Evolutionary conservation across 768 basidiomycete species (phyloP), one percentile per base, ranked within the genome.

Genomic region (Hygrophorus russula): DNA sequence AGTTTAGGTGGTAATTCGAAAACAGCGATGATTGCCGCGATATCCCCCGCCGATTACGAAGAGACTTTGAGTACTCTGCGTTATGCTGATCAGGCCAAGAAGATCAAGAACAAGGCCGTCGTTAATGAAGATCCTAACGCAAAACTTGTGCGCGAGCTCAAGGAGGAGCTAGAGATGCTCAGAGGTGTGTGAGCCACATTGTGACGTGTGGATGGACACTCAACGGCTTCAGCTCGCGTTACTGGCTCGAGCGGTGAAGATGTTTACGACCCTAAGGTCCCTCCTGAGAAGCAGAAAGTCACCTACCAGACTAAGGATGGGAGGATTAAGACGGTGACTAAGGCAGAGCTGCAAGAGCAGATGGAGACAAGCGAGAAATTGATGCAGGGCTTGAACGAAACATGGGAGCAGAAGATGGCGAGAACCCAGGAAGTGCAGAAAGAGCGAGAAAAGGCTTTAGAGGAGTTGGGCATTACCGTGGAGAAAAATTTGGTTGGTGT

Each of bases 51-150:
- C 36, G 92, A 97, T 65, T 97, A 97, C 56, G 94, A 98, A 51
- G 94, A 98, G 62, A 97, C 94, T 12, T 68, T 98, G 48, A 90
- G 90, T 63, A 98, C 94, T 2, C 69, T 99, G 46, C 85, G 96
- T 4, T 98, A 99, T 63, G 96, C 96, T 53, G 92, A 96, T 71
- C 90, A 90, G 60, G 93, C 94, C 28, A 99, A 99, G 82, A 94
- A 94, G 81, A 99, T 99, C 66, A 97, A 93, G 80, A 99, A 97
- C 65, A 94, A 97, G 69, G 94, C 96, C 12, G 80, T 98, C 46
- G 88, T 99, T 51, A 99, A 99, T 65, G 96, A 99, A 67, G 96
- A 99, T 74, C 96, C 96, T 27, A 99, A 97, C 55, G 94, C 94
- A 57, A 97, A 91, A 69, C 83, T 99, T 45, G 93, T 99, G 45